Evolutionary conservation across 2,329 filamentous ascomycete species (phyloP), one percentile per base, ranked within the genome.

Genomic region (Xylariaceae sp.): DNA sequence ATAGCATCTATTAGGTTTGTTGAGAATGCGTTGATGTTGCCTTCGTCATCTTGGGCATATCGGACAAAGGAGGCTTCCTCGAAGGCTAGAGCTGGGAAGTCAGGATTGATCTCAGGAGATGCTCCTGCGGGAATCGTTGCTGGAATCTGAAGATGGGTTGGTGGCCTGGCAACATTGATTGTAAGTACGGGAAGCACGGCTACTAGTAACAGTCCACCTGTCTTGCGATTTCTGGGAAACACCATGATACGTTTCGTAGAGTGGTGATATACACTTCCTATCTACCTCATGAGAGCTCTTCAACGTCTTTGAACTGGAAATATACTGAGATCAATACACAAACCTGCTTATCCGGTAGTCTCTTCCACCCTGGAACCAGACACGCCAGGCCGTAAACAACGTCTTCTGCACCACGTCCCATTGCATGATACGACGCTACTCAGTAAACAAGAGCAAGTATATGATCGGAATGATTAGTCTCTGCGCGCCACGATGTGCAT

Each of bases 21-120:
- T 0, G 71, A 73, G 62, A 75, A 75, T 8, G 55, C 53, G 37
- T 75, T 75, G 13, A 63, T 35, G n/a, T 68, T 69, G 35, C 71
- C 71, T 18, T 68, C 61, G 53, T 69, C 67, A 48, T 72, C 67
- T 52, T 69, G 64, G 2, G 72, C 72, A 56, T 74, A 74, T 15
- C 70, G 68, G 17, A 69, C 66, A 37, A 73, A 72, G 3, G 73
- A 73, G 8, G 72, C 63, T 57, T 73, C 60, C 60, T 75, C 73
- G 49, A 74, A 74, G 2, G 70, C 71, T 39, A 73, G 66, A 2
- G 70, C 70, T 42, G 66, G 66, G 58, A 74, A 74, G 57, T 69
- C 66, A 4, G 66, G 54, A 51, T 67, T 61, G 55, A 71, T 64
- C 35, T 57, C 53, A n/a, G 49, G 57, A 1, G 70, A 70, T 5